These are phyloP conservation scores for Colletotrichum noveboracense DNA, from an alignment of 2,329 filamentous ascomycete genomes.

Conservation along the genomic window DNA sequence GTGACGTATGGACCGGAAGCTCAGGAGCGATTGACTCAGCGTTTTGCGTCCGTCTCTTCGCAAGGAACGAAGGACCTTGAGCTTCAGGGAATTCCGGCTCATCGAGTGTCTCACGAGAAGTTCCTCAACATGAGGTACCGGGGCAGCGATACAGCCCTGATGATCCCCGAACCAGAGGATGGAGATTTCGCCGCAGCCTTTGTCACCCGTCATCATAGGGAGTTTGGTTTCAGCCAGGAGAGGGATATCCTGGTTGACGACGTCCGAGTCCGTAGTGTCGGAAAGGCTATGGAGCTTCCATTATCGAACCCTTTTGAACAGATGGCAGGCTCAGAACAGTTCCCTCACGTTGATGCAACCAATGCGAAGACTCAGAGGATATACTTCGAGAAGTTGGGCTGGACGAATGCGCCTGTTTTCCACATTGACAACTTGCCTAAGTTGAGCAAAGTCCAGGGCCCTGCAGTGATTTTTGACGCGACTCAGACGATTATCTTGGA, in stretches of 20 bases:
- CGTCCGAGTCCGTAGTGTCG: constrained; percentile 21
- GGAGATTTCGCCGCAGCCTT: constrained; percentile 67
- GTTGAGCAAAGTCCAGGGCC: constrained; percentile 45
- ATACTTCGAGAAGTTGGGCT: constrained; percentile 15
- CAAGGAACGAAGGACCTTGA: constrained; percentile 28
- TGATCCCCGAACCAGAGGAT: constrained; percentile 32
- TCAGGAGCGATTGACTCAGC: constrained; percentile 21
- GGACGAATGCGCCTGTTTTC: neutral
- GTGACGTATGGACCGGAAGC: constrained; percentile 26
- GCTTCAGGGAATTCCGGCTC: constrained; percentile 32
- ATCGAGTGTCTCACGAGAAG: constrained; percentile 44
- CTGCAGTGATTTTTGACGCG: constrained; percentile 74
- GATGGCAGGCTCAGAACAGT: neutral
- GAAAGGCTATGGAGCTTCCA: neutral
- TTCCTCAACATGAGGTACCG: constrained; percentile 49
- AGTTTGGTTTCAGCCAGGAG: constrained; percentile 66
- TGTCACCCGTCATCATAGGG: constrained; percentile 72
- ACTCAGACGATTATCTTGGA: constrained; percentile 73
- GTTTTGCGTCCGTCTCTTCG: constrained; percentile 35
- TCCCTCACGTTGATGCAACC: constrained; percentile 56
- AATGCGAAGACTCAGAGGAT: constrained; percentile 62
- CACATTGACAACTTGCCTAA: neutral
- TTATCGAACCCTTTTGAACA: constrained; percentile 5
- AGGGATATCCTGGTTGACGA: constrained; percentile 39
- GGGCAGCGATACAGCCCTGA: constrained; percentile 45